Conservation (phyloP, 2,329 filamentous ascomycete genomes). For the Colletotrichum godetiae region DNA sequence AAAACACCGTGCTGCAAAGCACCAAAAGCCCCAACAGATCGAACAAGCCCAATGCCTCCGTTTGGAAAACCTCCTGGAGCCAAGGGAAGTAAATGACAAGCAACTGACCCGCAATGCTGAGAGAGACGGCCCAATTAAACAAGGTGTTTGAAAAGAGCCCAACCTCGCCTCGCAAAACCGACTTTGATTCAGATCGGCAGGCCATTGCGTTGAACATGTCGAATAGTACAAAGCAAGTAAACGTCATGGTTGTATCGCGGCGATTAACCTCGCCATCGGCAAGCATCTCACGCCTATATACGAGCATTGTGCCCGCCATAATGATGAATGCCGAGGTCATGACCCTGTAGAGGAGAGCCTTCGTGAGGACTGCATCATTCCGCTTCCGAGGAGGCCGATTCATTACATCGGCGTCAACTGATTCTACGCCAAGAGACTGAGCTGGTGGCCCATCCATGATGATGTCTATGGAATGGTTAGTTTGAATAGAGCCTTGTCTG, state of each 20-base stretch:
- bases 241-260: constrained; percentile 98
- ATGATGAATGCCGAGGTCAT: constrained; percentile 89
- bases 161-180: constrained; percentile 86
- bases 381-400: constrained; percentile 85
- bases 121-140: constrained; percentile 95
- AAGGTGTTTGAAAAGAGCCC: constrained; percentile 87
- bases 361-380: constrained; percentile 91
- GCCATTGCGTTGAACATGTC: constrained; percentile 99
- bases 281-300: constrained; percentile 93
- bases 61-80: constrained; percentile 95
- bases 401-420: constrained; percentile 95
- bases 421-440: constrained; percentile 95
- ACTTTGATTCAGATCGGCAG: constrained; percentile 92
- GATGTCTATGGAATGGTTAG: constrained; percentile 74
- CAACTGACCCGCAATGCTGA: constrained; percentile 86
- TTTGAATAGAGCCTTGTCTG: neutral
- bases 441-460: constrained; percentile 99
- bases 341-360: constrained; percentile 83
- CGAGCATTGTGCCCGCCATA: constrained; percentile 89
- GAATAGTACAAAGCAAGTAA: constrained; percentile 98
- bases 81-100: constrained; percentile 96
- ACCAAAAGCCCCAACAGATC: constrained; percentile 80
- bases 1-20: constrained; percentile 91
- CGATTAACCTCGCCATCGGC: constrained; percentile 85
- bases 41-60: constrained; percentile 79